phyloP scores from a whole-genome alignment of 2,329 filamentous ascomycete species.

The Aspergillus cejpii region DNA sequence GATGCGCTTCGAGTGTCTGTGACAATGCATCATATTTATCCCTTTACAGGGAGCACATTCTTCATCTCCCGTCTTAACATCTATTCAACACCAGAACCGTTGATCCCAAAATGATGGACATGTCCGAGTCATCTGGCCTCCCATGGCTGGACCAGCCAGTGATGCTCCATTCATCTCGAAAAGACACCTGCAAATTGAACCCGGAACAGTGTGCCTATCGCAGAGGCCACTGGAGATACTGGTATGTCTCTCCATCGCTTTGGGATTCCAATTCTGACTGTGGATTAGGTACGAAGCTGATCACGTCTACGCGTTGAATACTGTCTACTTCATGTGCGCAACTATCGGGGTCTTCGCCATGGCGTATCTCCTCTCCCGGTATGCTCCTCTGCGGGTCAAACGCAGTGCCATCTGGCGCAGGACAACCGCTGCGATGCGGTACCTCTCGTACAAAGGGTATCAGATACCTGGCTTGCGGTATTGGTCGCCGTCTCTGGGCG shows the following conservation, averaged over 20 bases:
- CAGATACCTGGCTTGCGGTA: constrained; percentile 31
- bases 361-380: constrained; percentile 28
- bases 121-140: constrained; percentile 7
- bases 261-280: too few species aligned
- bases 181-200: constrained; percentile 25
- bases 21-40: too few species aligned
- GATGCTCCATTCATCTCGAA: constrained; percentile 27
- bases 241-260: constrained; percentile 18
- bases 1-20: too few species aligned
- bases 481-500: constrained; percentile 43
- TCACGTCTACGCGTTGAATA: constrained; percentile 48
- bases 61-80: too few species aligned
- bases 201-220: constrained; percentile 28
- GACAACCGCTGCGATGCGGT: constrained; percentile 34
- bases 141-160: constrained; percentile 32
- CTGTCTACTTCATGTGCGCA: constrained; percentile 49
- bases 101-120: constrained; percentile 13
- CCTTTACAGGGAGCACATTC: too few species aligned
- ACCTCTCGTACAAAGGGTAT: constrained; percentile 40
- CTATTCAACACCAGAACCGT: background rate
- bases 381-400: constrained; percentile 27
- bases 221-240: constrained; percentile 25
- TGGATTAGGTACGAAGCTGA: constrained; percentile 50
- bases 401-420: constrained; percentile 28
- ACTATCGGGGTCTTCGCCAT: constrained; percentile 47